phyloP scores from a whole-genome alignment of 805 yeast species.

The Millerago galiae region DNA sequence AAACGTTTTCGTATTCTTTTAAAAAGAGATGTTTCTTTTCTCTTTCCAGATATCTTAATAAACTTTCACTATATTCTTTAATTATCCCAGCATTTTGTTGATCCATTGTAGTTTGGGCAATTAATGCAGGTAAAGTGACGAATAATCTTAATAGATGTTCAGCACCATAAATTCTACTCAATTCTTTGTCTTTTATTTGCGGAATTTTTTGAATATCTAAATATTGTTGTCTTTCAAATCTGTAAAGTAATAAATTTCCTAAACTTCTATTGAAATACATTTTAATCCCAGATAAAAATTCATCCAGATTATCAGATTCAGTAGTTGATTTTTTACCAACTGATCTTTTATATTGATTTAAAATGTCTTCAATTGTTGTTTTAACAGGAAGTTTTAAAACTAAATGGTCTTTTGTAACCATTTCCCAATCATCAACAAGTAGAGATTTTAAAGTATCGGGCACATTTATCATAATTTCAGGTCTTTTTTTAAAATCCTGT shows the following conservation, averaged over 20 bases:
- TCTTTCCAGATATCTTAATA: slow-evolving; percentile 46
- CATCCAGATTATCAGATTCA: slow-evolving; percentile 47
- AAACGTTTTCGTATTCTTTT: slow-evolving; percentile 42
- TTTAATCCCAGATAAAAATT: slow-evolving; percentile 63
- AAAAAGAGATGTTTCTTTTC: slow-evolving; percentile 33
- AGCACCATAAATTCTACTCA: slow-evolving; percentile 60
- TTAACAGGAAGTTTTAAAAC: slow-evolving; percentile 59
- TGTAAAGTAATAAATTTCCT: slow-evolving; percentile 62
- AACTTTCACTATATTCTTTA: slow-evolving; percentile 45
- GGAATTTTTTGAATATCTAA: slow-evolving; percentile 39
- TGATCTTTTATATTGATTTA: slow-evolving; percentile 42
- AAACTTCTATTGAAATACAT: slow-evolving; percentile 70
- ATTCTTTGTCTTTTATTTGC: slow-evolving; percentile 28
- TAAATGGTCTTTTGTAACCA: slow-evolving; percentile 72
- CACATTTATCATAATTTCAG: slow-evolving; percentile 47
- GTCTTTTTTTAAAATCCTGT: slow-evolving; percentile 20
- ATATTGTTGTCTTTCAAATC: slow-evolving; percentile 73
- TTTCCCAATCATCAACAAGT: slow-evolving; percentile 92
- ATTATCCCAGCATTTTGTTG: slow-evolving; percentile 55
- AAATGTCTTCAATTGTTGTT: slow-evolving; percentile 45
- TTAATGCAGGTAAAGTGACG: slow-evolving; percentile 75
- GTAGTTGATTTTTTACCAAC: slow-evolving; percentile 24
- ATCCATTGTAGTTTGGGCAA: slow-evolving; percentile 77
- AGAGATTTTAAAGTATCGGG: slow-evolving; percentile 63
- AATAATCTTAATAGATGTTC: slow-evolving; percentile 77